phyloP scores from a whole-genome alignment of 2,329 filamentous ascomycete genomes.

The Periconia sp. region DNA sequence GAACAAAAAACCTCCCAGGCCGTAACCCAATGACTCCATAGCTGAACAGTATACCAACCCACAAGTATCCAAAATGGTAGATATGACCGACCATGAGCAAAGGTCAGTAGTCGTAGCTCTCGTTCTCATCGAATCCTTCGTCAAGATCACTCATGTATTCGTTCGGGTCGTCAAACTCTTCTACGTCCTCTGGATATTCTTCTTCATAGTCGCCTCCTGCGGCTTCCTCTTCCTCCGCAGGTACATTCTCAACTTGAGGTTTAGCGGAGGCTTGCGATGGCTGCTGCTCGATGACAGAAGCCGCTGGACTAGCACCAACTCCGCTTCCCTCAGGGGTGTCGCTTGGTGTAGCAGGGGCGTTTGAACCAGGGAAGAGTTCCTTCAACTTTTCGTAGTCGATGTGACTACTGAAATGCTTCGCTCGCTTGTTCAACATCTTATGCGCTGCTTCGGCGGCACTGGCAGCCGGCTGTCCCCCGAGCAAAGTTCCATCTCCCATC shows the following conservation, averaged over 20 bases:
- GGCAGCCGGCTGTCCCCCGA: conserved; percentile 50
- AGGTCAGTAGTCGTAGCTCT: conserved; percentile 28
- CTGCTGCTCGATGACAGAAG: conserved; percentile 10
- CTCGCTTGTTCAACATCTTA: conserved; percentile 55
- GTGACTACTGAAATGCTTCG: conserved; percentile 49
- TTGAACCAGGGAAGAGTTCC: conserved; percentile 42
- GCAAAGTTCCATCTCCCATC: conserved; percentile 49
- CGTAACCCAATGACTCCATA: too few relatives aligned
- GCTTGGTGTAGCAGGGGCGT: conserved; percentile 12
- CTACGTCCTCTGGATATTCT: conserved; percentile 44
- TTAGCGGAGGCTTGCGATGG: conserved; percentile 11
- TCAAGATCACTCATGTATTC: conserved; percentile 52
- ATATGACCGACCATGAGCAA: too few relatives aligned
- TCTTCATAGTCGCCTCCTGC: conserved; percentile 37
- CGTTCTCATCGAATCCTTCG: conserved; percentile 50
- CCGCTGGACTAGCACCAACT: conserved; percentile 25
- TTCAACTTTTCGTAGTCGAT: conserved; percentile 56
- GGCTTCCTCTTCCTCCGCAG: conserved; percentile 36
- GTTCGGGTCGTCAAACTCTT: conserved; percentile 48
- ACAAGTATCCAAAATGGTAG: too few relatives aligned
- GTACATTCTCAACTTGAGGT: conserved; percentile 18
- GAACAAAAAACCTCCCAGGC: too few relatives aligned
- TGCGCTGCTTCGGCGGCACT: conserved; percentile 53
- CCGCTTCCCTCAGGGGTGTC: conserved; percentile 25
- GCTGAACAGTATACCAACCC: too few relatives aligned